These are phyloP conservation scores for Neltuma alba DNA, from an alignment of 306 rosid species.

Conservation along the genomic window DNA sequence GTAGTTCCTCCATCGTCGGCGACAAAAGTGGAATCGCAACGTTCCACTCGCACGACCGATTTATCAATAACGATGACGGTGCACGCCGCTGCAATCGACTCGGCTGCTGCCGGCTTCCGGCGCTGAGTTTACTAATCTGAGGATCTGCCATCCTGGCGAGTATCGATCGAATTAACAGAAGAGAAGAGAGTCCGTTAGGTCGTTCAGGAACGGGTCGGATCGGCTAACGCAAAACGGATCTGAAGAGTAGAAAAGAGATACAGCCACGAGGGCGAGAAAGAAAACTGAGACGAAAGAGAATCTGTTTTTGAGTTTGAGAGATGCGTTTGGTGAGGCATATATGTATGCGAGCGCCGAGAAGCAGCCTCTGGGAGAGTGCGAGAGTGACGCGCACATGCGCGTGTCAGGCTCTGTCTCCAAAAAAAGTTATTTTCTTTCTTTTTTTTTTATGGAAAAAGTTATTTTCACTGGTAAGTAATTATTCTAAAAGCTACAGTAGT, in stretches of 20 bases:
- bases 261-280: background rate
- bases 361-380: background rate
- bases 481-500: no score
- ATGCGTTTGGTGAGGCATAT: background rate
- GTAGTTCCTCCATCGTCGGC: constrained; percentile 46
- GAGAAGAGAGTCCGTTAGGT: background rate
- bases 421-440: no score
- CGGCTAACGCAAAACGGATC: background rate
- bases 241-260: background rate
- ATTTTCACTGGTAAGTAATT: background rate
- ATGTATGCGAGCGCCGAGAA: background rate
- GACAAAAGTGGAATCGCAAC: constrained; percentile 86
- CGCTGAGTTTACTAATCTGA: constrained; percentile 32
- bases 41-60: constrained; percentile 69
- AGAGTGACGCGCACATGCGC: constrained; percentile 10
- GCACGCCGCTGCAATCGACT: constrained; percentile 83
- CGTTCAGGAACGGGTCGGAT: background rate
- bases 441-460: no score
- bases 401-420: background rate
- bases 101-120: constrained; percentile 42
- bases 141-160: constrained; percentile 57
- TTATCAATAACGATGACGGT: constrained; percentile 69
- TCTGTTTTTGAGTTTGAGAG: background rate
- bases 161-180: background rate
- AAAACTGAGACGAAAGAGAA: background rate